These are phyloP conservation scores for Begonia loranthoides DNA, from an alignment of 306 rosid genomes.

Conservation along the genomic window DNA sequence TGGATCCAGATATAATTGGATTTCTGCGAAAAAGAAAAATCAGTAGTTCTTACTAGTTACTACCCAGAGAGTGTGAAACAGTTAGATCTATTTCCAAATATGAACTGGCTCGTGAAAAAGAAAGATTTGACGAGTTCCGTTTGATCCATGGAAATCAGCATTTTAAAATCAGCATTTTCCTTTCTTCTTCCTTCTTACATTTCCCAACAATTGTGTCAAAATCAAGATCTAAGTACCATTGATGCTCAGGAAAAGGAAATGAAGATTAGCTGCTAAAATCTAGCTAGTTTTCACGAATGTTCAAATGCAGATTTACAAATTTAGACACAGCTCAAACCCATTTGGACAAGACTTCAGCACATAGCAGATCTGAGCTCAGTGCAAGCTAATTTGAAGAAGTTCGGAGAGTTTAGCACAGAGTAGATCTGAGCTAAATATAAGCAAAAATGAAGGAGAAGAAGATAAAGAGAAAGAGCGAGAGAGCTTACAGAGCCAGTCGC, in stretches of 20 bases:
- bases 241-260: not conserved
- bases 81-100: not conserved
- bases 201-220: not conserved
- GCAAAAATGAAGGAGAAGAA: not conserved
- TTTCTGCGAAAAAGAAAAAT: too few relatives aligned
- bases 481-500: constrained; percentile 84
- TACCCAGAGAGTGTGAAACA: not conserved
- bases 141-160: too few relatives aligned
- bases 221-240: not conserved
- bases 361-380: constrained; percentile 13
- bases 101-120: not conserved
- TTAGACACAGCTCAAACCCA: not conserved
- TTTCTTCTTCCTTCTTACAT: not conserved
- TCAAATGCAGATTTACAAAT: too few relatives aligned
- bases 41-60: not conserved
- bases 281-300: too few relatives aligned
- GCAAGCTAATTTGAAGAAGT: not conserved
- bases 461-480: not conserved
- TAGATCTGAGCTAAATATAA: constrained; percentile 15
- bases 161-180: too few relatives aligned
- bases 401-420: too few relatives aligned
- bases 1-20: not conserved
- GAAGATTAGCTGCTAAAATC: too few relatives aligned
- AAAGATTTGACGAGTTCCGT: not conserved
- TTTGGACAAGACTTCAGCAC: not conserved